Evolutionary conservation across 345 rosid species (phyloP), one percentile per base, ranked within the genome.

Genomic region (Aurinia saxatilis): DNA sequence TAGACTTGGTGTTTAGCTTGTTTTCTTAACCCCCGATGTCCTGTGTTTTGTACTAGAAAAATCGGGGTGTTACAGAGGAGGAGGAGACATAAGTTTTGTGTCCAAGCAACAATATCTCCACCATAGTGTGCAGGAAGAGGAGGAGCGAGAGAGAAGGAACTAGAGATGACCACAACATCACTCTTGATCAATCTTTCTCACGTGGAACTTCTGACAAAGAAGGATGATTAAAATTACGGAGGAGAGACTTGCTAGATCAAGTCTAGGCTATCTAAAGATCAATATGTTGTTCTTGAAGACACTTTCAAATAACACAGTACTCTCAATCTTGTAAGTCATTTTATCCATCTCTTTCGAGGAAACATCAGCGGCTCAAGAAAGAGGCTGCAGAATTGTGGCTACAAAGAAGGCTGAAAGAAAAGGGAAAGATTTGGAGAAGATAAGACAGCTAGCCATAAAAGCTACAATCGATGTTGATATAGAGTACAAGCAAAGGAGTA

Each of bases 301-400:
- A 90, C 82, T 85, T 95, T 95, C 73, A 91, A 87, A 31, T 96
- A 90, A 7, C 93, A 90, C 80, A 88, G 73, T 73, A 95, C 99
- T 68, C 98, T 95, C 60, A 95, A 95, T 59, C 99, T 96, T 1
- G 99, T 93, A 80, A 80, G 97, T 80, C 6, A 18, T 17, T 8
- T 27, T 6, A 2, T 27, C 6, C 30, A 27, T 27, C 6, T 5
- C 6, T 2, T n/a, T n/a, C n/a, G n/a, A n/a, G n/a, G n/a, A n/a
- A n/a, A n/a, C n/a, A n/a, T n/a, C n/a, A n/a, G n/a, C n/a, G n/a
- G n/a, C n/a, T n/a, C n/a, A n/a, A n/a, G n/a, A n/a, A n/a, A n/a
- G n/a, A n/a, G n/a, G n/a, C n/a, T n/a, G n/a, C n/a, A n/a, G n/a
- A n/a, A n/a, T n/a, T n/a, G n/a, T n/a, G n/a, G n/a, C n/a, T n/a